These are phyloP conservation scores for Pyrenophora teres DNA, from an alignment of 2,329 filamentous ascomycete species.

Conservation along the genomic window DNA sequence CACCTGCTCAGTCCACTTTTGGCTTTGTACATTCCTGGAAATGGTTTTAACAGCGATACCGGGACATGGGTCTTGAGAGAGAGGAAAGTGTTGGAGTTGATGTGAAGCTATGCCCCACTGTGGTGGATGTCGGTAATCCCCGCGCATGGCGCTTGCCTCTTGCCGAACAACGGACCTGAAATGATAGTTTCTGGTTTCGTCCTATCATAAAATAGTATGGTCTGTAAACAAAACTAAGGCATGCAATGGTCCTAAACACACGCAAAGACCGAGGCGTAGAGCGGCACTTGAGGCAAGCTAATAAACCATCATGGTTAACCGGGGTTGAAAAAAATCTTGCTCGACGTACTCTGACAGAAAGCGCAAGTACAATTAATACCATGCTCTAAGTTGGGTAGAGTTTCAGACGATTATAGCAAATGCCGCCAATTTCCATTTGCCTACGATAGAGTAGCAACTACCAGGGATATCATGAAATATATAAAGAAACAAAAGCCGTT, in stretches of 20 bases:
- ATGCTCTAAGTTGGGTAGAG: conserved; percentile 1
- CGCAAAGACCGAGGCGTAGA: no score
- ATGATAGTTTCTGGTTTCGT: background rate
- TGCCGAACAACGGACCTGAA: background rate
- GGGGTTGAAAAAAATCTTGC: background rate
- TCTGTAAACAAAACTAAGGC: background rate
- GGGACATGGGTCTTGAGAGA: no score
- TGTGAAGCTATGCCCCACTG: no score
- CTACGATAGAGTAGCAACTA: conserved; percentile 8
- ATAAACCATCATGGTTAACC: background rate
- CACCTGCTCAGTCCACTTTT: background rate
- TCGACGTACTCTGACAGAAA: background rate
- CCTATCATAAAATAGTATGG: background rate
- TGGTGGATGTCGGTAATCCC: conserved; percentile 2
- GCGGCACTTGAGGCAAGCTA: background rate
- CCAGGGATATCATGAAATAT: conserved; percentile 23
- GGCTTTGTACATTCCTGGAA: no score
- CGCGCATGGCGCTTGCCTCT: conserved; percentile 11
- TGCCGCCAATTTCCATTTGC: background rate
- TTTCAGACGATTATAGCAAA: conserved; percentile 1
- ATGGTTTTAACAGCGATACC: no score
- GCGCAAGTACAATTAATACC: background rate
- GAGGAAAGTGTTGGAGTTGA: no score
- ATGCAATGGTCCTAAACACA: no score
- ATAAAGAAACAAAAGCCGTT: conserved; percentile 9